Percentiles rank a stretch among this genome's conserved stretches.
phyloP scores from a whole-genome alignment of 2,329 filamentous ascomycete species.

The Colletotrichum euphorbiae region DNA sequence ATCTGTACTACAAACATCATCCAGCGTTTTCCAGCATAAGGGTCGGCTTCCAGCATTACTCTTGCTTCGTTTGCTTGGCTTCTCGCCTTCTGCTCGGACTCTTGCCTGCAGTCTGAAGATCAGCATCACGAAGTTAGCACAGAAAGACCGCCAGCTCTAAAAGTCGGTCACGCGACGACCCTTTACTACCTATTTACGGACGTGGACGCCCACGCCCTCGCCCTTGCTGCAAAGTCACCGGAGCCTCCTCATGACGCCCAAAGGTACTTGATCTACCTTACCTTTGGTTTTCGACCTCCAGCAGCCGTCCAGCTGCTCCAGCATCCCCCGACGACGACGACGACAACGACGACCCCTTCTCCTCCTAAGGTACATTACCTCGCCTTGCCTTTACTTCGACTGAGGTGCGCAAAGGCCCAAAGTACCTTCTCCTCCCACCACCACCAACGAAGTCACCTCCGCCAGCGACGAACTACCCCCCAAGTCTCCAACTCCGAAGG shows the following conservation, averaged over 20 bases:
- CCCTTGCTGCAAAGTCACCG: constrained; percentile 1
- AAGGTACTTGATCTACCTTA: background rate
- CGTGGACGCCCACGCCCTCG: background rate
- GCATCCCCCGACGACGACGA: no score
- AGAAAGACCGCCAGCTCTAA: constrained; percentile 1
- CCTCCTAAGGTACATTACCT: no score
- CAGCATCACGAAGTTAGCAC: background rate
- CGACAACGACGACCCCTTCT: no score
- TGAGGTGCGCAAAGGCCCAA: no score
- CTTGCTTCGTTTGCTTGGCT: constrained; percentile 7
- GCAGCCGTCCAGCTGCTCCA: background rate
- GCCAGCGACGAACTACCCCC: background rate
- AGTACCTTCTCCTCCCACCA: no score
- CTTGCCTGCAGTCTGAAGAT: constrained; percentile 18
- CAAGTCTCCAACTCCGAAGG: constrained; percentile 1
- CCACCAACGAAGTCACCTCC: background rate
- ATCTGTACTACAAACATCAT: background rate
- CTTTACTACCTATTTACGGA: constrained; percentile 8
- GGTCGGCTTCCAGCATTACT: constrained; percentile 1
- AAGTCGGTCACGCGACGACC: constrained; percentile 21
- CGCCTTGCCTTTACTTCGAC: no score
- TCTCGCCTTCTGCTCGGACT: constrained; percentile 24
- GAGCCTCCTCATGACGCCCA: constrained; percentile 11
- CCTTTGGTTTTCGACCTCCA: background rate
- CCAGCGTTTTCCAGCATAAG: background rate